Evolutionary conservation across 768 basidiomycete genomes (phyloP), one percentile per base, ranked within the genome.

Genomic region (Russula compacta): DNA sequence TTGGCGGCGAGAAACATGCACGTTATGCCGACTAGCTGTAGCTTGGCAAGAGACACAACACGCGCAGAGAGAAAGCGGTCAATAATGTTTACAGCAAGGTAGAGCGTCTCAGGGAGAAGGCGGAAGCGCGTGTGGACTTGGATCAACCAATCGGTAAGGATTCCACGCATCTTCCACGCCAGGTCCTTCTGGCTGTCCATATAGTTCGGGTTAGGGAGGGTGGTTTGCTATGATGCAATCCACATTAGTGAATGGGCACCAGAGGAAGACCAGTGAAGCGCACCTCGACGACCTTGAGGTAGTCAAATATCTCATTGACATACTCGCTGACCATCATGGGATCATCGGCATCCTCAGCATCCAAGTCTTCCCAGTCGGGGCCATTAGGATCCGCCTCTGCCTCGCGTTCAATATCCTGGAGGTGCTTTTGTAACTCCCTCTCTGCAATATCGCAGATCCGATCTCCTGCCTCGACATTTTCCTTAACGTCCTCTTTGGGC

Each of bases 291-390:
- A 82, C 75, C 71, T 86, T 89, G 75, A 98, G 81, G 75, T 99
- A 98, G 59, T 87, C 77, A 76, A 94, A 95, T 63, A 98, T 94
- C 60, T 98, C 97, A 29, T 78, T 78, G 53, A 97, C 95, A 69
- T 99, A 99, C 73, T 98, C 92, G 75, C 87, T 88, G 66, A 97
- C 95, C 95, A 98, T 98, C 62, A 92, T 78, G 14, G 95, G 97
- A 69, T 99, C 95, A 53, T 94, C 92, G 56, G 77, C 83, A 71
- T 98, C 95, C 21, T 95, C 93, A 1, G 83, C 84, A 65, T 98
- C 94, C 15, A 98, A 80, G 69, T 98, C 95, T 35, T 89, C 89
- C 95, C 93, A 98, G 70, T 79, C 76, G 69, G 76, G 66, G 64
- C 78, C 78, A 58, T 87, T 77, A 3, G 84, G 85, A 65, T 87